A percentile compares a stretch with the other conserved stretches of the same genome.
These are phyloP conservation scores for Talaromyces sp. DNA, from an alignment of 2,329 filamentous ascomycete genomes.

Conservation along the genomic window DNA sequence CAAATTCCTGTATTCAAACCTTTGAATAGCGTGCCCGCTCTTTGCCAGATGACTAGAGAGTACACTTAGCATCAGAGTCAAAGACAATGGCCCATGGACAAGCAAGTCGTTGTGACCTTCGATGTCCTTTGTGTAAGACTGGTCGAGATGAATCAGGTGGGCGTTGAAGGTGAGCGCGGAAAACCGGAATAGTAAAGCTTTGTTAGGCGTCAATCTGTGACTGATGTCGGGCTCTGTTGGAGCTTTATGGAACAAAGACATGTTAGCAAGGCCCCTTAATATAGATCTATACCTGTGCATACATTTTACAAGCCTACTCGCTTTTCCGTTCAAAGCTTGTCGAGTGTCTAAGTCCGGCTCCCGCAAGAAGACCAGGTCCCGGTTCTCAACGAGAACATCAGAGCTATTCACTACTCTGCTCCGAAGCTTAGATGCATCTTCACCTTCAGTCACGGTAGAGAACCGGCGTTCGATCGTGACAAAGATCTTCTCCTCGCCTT, in stretches of 20 bases:
- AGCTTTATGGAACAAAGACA: slow-evolving; percentile 28
- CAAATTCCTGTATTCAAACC: slow-evolving; percentile 73
- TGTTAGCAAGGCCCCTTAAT: slow-evolving; percentile 15
- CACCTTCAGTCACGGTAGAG: slow-evolving; percentile 31
- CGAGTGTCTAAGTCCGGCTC: slow-evolving; percentile 35
- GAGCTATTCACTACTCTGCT: slow-evolving; percentile 39
- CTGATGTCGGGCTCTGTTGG: slow-evolving; percentile 48
- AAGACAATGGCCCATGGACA: slow-evolving; percentile 79
- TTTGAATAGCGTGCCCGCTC: slow-evolving; percentile 38
- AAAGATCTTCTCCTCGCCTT: slow-evolving; percentile 53
- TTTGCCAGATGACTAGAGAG: slow-evolving; percentile 50
- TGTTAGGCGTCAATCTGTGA: slow-evolving; percentile 59
- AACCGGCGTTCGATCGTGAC: slow-evolving; percentile 55
- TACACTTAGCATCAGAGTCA: slow-evolving; percentile 69
- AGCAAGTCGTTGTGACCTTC: slow-evolving; percentile 73
- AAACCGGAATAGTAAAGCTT: slow-evolving; percentile 77
- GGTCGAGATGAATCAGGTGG: slow-evolving; percentile 83
- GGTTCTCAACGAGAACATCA: slow-evolving; percentile 49
- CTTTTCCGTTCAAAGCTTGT: slow-evolving; percentile 19
- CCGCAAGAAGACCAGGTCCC: slow-evolving; percentile 60
- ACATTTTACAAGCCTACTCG: slow-evolving; percentile 30
- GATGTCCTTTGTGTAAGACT: slow-evolving; percentile 58
- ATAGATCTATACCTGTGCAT: slow-evolving; percentile 16
- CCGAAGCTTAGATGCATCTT: slow-evolving; percentile 29
- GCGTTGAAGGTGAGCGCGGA: slow-evolving; percentile 89